Evolutionary conservation across 345 rosid species (phyloP), one percentile per base, ranked within the genome.

Genomic region (Anastatica hierochuntica): DNA sequence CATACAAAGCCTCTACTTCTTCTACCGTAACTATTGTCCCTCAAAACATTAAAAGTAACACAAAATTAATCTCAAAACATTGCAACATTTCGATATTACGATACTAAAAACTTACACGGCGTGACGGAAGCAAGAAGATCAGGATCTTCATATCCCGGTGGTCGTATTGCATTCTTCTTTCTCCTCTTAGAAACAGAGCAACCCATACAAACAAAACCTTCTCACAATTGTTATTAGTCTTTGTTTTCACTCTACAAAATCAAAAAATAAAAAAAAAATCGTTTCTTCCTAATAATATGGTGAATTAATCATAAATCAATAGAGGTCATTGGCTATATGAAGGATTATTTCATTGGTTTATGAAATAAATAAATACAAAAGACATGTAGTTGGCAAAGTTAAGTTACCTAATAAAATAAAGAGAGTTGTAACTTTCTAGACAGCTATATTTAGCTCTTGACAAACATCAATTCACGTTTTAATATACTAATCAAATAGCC

Each of bases 1-100:
- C 90, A 47, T 75, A 73, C 54, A 92, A 71, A 21, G 96, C 80
- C 74, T 81, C 84, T 20, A 92, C 95, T 77, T 92, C 94, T 48
- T 58, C 73, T 23, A 78, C 77, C 0, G 85, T 77, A 69, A 92
- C 98, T 92, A 75, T 36, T 20, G 59, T 47, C 48, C 43, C 29
- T 31, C 52, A 13, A 53, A 63, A 55, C 0, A 23, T 46, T n/a
- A 15, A 53, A 45, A 18, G 33, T 29, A 12, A 1, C 7, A 26
- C 10, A 43, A 13, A 35, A 10, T 46, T 3, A 47, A n/a, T n/a
- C n/a, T n/a, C 24, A 21, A 64, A 55, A 16, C 30, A 21, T 21
- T 3, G 17, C 47, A 55, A 42, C 14, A 14, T 40, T 39, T 30
- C 8, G 15, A 5, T 33, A 56, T 0, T 33, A 15, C 13, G 6